Conservation (phyloP, 148 eudicot genomes). For the Vaccinium darrowii region DNA sequence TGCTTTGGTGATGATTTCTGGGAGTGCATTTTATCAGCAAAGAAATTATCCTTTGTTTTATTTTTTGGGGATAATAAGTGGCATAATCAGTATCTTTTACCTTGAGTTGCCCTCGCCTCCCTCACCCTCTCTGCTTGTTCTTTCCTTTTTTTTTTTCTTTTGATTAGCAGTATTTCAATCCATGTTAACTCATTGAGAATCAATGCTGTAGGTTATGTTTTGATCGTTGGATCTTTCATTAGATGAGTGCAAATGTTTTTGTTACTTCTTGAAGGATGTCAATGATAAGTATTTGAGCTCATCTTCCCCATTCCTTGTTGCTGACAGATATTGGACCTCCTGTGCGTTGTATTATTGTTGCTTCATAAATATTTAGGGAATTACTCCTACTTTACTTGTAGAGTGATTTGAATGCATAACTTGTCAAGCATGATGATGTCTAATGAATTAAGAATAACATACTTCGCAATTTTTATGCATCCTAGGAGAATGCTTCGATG, state of each 20-base stretch:
- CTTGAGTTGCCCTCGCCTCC: constrained; percentile 4
- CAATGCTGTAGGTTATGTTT: background rate
- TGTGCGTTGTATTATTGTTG: background rate
- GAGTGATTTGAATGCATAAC: background rate
- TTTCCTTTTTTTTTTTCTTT: background rate
- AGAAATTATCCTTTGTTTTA: constrained; percentile 14
- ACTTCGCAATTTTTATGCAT: background rate
- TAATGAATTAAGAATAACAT: background rate
- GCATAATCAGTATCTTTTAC: background rate
- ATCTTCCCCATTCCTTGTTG: constrained; percentile 4
- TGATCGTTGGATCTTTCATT: background rate
- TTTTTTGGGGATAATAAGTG: constrained; percentile 6
- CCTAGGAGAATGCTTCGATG: background rate
- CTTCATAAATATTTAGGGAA: background rate
- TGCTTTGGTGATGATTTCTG: constrained; percentile 18
- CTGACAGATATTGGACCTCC: background rate
- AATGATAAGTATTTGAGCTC: constrained; percentile 5
- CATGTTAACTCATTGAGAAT: background rate
- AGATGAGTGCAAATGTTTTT: background rate
- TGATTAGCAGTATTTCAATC: background rate
- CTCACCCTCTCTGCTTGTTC: background rate
- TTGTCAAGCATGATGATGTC: background rate
- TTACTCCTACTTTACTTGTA: background rate
- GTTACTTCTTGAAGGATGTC: background rate
- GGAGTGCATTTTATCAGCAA: constrained; percentile 22